A percentile compares a stretch with the other conserved stretches of the same genome.
Conservation (phyloP, 23 red algal species). For the Chondrus crispus region DNA sequence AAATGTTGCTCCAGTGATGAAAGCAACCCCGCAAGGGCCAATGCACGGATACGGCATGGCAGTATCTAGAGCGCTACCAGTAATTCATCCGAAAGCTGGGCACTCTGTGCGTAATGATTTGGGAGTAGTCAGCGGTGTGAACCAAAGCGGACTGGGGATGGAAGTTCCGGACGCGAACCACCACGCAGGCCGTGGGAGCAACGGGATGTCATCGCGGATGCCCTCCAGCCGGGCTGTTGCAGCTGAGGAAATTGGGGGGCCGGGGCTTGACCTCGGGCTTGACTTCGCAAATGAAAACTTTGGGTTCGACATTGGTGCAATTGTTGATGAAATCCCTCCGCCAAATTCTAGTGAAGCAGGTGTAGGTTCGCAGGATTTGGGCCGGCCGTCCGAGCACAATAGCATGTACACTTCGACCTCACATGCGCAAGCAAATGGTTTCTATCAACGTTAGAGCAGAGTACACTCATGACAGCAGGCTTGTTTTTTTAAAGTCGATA, state of each 20-base stretch:
- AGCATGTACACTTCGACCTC: no score
- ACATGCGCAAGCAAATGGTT: no score
- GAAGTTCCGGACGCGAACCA: background rate
- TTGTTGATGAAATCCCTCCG: constrained; percentile 69
- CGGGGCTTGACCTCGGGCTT: constrained; percentile 23
- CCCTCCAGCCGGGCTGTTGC: background rate
- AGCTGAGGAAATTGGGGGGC: background rate
- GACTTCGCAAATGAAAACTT: constrained; percentile 96
- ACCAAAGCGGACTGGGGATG: background rate
- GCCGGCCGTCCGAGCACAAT: no score
- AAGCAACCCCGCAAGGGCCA: no score
- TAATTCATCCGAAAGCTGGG: background rate
- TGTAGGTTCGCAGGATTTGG: no score
- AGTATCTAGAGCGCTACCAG: no score
- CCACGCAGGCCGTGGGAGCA: background rate
- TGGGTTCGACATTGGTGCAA: constrained; percentile 92
- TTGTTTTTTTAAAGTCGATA: no score
- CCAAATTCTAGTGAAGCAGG: no score
- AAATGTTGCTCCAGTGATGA: no score
- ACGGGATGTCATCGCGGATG: background rate
- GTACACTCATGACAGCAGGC: no score
- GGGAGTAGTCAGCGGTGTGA: background rate
- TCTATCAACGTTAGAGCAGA: no score
- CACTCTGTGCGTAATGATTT: background rate
- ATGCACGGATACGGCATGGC: no score